Conservation (phyloP, 306 rosid species). For the Crataegus laevigata region DNA sequence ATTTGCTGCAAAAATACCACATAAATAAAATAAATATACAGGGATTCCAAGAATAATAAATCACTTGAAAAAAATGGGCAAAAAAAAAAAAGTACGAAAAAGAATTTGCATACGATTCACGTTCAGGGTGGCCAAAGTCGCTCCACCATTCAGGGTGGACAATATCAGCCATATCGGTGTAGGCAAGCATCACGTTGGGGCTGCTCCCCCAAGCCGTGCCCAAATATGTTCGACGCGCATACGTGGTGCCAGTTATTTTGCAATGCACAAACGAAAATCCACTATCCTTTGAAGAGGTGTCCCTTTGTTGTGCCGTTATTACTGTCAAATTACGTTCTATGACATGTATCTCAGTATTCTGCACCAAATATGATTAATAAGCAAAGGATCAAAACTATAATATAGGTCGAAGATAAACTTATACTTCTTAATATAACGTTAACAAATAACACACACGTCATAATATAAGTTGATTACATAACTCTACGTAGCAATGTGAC, state of each 20-base stretch:
- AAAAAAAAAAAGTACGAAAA: neutral
- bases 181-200: constrained; percentile 37
- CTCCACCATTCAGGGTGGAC: constrained; percentile 38
- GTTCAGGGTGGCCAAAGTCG: neutral
- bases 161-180: constrained; percentile 18
- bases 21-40: neutral
- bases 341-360: constrained; percentile 30
- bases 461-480: too few relatives aligned
- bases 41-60: neutral
- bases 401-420: too few relatives aligned
- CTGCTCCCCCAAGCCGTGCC: constrained; percentile 50
- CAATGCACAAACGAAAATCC: constrained; percentile 53
- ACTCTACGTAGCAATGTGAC: neutral
- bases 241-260: constrained; percentile 26
- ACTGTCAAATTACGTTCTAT: constrained; percentile 16
- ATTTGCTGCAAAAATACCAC: constrained; percentile 16
- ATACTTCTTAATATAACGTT: too few relatives aligned
- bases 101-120: constrained; percentile 7
- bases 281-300: neutral
- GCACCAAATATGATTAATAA: neutral
- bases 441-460: too few relatives aligned
- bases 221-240: constrained; percentile 19
- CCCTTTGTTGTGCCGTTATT: constrained; percentile 49
- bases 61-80: neutral
- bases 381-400: too few relatives aligned